Evolutionary conservation across 257 asterid genomes (phyloP).

Genomic region (Lycium barbarum): DNA sequence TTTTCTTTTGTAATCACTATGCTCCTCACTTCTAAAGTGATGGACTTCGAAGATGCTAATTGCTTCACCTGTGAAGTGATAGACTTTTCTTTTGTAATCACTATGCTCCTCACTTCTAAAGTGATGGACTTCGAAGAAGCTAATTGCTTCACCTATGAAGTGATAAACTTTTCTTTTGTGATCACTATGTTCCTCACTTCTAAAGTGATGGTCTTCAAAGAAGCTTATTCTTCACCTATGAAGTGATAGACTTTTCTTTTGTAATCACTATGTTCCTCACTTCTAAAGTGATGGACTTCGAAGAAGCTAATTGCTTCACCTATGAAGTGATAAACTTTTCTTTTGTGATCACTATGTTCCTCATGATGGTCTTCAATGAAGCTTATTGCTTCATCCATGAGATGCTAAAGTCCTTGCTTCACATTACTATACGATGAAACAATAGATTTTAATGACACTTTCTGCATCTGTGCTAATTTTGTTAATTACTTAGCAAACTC

Average conservation of each 20-base stretch:
- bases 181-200: no score
- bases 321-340: no score
- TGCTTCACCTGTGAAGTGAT: neutral
- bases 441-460: neutral
- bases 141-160: neutral
- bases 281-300: no score
- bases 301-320: no score
- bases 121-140: neutral
- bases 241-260: neutral
- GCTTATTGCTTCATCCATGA: neutral
- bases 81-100: no score
- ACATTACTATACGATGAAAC: neutral
- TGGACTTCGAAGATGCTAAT: neutral
- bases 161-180: no score
- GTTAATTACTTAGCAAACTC: constrained; percentile 16
- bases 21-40: neutral
- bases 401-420: neutral
- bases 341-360: neutral
- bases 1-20: no score
- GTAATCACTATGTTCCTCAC: no score
- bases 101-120: neutral
- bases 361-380: neutral
- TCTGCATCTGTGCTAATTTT: neutral
- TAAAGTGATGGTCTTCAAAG: no score
- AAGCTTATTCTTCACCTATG: no score